Evolutionary conservation across 306 rosid species (phyloP), one percentile per base, ranked within the genome.

Genomic region (Lathyrus aphaca): DNA sequence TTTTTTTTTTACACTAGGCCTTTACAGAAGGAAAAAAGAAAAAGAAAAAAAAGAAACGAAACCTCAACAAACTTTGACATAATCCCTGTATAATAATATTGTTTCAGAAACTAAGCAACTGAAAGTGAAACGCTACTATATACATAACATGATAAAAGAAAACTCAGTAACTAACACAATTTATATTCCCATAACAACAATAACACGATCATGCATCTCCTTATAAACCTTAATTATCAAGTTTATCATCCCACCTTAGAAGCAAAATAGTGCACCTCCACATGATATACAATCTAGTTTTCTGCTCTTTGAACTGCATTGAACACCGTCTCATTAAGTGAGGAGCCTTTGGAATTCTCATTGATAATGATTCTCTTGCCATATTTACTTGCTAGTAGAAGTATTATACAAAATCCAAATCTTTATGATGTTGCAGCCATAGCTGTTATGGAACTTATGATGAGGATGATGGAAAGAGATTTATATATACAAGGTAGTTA

Each of bases 181-280:
- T 0, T 32, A 30, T 30, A 30, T 30, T 32, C 9, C 38, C 38
- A 32, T 32, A 32, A 32, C 39, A 35, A 35, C 8, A 35, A 7
- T 8, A 35, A 7, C 8, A 32, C 2, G 37, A 32, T 6, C 29
- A 25, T 25, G 29, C 29, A 25, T 25, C 29, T 25, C 29, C 38
- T 35, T 35, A 35, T 35, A 35, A 35, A 0, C 39, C 39, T 56
- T 56, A 56, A 1, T 11, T 10, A 10, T 53, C 59, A 21, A 56
- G 39, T 50, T 74, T 50, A 58, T 85, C 85, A 23, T 85, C 82
- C 83, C 90, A 77, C 10, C 79, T 32, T 14, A 89, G 74, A 59
- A 89, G 92, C 56, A 80, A 71, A 66, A 87, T 78, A 0, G 79
- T 75, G 83, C 92, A 87, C 74, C 84, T 87, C 96, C 90, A 87